These are phyloP conservation scores for Monilinia vaccinii-corymbosi DNA, from an alignment of 2,329 filamentous ascomycete genomes.

Conservation along the genomic window DNA sequence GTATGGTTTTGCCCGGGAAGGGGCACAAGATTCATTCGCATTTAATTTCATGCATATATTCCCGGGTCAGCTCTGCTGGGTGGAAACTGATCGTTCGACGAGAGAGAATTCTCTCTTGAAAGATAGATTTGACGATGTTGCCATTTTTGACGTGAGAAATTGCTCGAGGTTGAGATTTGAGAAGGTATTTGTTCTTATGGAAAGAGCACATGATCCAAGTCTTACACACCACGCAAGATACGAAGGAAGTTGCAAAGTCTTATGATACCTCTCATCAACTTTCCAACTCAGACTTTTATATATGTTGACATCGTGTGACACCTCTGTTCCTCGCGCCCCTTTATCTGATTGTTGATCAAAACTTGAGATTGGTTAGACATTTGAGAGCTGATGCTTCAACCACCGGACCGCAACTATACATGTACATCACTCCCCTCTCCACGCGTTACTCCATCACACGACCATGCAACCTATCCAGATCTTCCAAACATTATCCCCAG, in stretches of 20 bases:
- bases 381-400: neutral
- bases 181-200: neutral
- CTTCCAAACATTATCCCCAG: neutral
- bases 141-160: neutral
- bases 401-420: neutral
- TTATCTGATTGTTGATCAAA: neutral
- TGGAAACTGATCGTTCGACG: neutral
- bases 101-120: neutral
- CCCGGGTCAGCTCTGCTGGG: neutral
- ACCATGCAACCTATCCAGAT: neutral
- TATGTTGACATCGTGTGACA: too few relatives aligned
- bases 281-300: too few relatives aligned
- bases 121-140: neutral
- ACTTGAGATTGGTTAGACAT: neutral
- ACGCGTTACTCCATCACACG: neutral
- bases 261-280: too few relatives aligned
- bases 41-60: too few relatives aligned
- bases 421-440: neutral
- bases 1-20: neutral
- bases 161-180: neutral
- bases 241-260: neutral
- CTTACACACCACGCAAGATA: neutral
- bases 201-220: neutral
- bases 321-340: neutral
- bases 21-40: neutral